Evolutionary conservation across 768 basidiomycete species (phyloP).

Genomic region (Tephrocybe sp.): DNA sequence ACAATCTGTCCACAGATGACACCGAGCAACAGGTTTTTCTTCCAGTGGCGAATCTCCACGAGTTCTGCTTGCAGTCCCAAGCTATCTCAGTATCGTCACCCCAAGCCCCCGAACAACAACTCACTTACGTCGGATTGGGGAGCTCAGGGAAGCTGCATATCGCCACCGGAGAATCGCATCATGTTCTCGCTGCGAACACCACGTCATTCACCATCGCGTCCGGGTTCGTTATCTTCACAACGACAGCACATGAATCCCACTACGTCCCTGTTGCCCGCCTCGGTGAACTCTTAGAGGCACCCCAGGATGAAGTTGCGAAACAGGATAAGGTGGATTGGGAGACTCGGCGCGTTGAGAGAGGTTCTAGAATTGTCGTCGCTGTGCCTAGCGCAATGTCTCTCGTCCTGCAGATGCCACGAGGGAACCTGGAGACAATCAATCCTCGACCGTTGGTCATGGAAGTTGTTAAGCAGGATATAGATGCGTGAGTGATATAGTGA

Average conservation of each 20-base stretch:
- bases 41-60: constrained; percentile 43
- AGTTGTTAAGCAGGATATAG: constrained; percentile 74
- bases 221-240: constrained; percentile 82
- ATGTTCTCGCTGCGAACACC: constrained; percentile 45
- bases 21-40: constrained; percentile 17
- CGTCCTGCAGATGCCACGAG: constrained; percentile 96
- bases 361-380: constrained; percentile 83
- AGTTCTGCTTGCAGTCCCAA: constrained; percentile 54
- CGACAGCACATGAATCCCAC: constrained; percentile 73
- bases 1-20: constrained; percentile 12
- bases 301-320: constrained; percentile 26
- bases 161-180: constrained; percentile 27
- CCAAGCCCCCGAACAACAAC: constrained; percentile 6
- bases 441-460: constrained; percentile 90
- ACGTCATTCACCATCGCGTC: constrained; percentile 76
- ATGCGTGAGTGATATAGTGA: constrained; percentile 47
- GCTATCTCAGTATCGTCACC: constrained; percentile 23
- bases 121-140: constrained; percentile 62
- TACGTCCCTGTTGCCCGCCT: constrained; percentile 58
- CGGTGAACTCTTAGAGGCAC: constrained; percentile 17
- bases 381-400: constrained; percentile 87
- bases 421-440: constrained; percentile 94
- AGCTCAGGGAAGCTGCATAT: constrained; percentile 64
- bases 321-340: constrained; percentile 47
- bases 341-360: constrained; percentile 81